Evolutionary conservation across 2,329 filamentous ascomycete species (phyloP).

Genomic region (Penicillium sp.): DNA sequence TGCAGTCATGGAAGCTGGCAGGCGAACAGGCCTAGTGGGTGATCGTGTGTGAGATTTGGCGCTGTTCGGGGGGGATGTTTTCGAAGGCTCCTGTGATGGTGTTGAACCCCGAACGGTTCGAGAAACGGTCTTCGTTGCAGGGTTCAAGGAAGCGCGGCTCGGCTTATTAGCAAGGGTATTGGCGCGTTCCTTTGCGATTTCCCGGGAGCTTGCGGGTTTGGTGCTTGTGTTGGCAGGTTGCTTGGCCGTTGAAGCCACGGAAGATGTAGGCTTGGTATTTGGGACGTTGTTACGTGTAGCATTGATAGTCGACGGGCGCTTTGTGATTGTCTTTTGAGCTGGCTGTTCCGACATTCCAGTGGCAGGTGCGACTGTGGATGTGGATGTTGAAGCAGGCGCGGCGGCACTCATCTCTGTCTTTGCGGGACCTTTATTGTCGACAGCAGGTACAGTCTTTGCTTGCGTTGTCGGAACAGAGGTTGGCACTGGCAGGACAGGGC

Average conservation of each 20-base stretch:
- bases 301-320: conserved; percentile 34
- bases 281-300: conserved; percentile 25
- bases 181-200: conserved; percentile 30
- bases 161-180: conserved; percentile 31
- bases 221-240: conserved; percentile 17
- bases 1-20: conserved; percentile 42
- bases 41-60: conserved; percentile 39
- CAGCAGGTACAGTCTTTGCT: conserved; percentile 2
- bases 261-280: conserved; percentile 17
- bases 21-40: conserved; percentile 41
- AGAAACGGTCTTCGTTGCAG: conserved; percentile 26
- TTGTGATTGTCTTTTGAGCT: conserved; percentile 26
- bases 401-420: conserved; percentile 18
- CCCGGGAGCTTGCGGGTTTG: conserved; percentile 28
- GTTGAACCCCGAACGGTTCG: conserved; percentile 31
- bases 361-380: not conserved
- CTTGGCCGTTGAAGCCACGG: conserved; percentile 19
- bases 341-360: conserved; percentile 15
- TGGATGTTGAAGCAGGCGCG: not conserved
- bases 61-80: conserved; percentile 20
- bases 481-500: conserved; percentile 1
- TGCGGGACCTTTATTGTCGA: conserved; percentile 1
- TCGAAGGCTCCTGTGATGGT: conserved; percentile 29
- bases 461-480: not conserved
- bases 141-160: conserved; percentile 32